A percentile compares a stretch with the other conserved stretches of the same genome.
Evolutionary conservation across 2,329 filamentous ascomycete species (phyloP).

Genomic region (Colletotrichum viniferum): DNA sequence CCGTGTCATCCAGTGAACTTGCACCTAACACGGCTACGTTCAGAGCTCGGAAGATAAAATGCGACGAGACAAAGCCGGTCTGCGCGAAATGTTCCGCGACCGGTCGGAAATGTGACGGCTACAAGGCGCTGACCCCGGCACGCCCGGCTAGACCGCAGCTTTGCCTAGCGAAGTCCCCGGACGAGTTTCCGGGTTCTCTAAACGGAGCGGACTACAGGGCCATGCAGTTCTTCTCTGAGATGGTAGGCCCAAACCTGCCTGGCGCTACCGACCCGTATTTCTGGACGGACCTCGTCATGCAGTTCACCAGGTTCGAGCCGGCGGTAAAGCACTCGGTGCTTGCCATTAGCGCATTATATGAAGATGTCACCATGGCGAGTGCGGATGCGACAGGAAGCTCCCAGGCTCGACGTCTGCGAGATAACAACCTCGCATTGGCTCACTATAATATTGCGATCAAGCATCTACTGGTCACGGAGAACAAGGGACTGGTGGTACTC

Average conservation of each 20-base stretch:
- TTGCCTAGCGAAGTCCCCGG: not conserved
- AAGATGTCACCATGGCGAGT: slow-evolving; percentile 22
- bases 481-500: slow-evolving; percentile 37
- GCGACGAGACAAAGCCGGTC: slow-evolving; percentile 57
- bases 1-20: not conserved
- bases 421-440: slow-evolving; percentile 24
- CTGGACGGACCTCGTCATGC: slow-evolving; percentile 49
- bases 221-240: slow-evolving; percentile 17
- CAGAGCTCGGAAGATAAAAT: slow-evolving; percentile 60
- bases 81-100: slow-evolving; percentile 59
- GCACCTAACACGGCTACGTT: not conserved
- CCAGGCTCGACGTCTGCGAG: not conserved
- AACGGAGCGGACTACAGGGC: not conserved
- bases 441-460: slow-evolving; percentile 31
- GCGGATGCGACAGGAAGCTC: not conserved
- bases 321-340: slow-evolving; percentile 53
- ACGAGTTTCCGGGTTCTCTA: not conserved
- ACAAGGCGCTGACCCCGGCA: slow-evolving; percentile 31
- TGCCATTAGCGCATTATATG: slow-evolving; percentile 53
- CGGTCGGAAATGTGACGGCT: slow-evolving; percentile 63
- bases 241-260: slow-evolving; percentile 9
- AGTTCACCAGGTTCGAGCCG: slow-evolving; percentile 47
- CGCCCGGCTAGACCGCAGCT: slow-evolving; percentile 13
- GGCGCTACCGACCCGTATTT: slow-evolving; percentile 32
- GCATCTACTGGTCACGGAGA: slow-evolving; percentile 27